Evolutionary conservation across 2,329 filamentous ascomycete genomes (phyloP).

Genomic region (Magnaporthiopsis incrustans): DNA sequence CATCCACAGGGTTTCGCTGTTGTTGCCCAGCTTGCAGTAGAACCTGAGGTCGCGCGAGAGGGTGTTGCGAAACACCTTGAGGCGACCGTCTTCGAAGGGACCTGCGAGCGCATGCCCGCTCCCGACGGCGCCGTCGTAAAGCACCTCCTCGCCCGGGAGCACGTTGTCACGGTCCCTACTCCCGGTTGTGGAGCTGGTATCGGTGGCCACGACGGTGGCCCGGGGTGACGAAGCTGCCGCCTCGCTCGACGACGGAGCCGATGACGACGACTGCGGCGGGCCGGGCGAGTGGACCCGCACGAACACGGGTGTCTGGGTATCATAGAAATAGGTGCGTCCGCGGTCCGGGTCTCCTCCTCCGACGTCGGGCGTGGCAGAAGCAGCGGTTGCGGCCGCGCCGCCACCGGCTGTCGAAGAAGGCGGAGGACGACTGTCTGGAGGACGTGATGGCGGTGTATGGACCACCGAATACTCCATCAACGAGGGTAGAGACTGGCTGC

Average conservation of each 20-base stretch:
- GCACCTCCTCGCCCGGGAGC: constrained; percentile 19
- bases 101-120: constrained; percentile 15
- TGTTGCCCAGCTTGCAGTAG: constrained; percentile 17
- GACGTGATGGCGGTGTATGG: too few species aligned
- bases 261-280: not conserved
- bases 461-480: constrained; percentile 15
- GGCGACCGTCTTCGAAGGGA: constrained; percentile 16
- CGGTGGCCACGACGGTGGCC: too few species aligned
- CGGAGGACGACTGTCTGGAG: too few species aligned
- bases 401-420: too few species aligned
- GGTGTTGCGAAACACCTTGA: constrained; percentile 22
- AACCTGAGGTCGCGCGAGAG: constrained; percentile 19
- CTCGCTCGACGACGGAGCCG: too few species aligned
- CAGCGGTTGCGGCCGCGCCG: too few species aligned
- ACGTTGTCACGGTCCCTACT: constrained; percentile 20
- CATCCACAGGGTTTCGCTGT: constrained; percentile 22
- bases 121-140: constrained; percentile 20
- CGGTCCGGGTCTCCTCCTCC: not conserved
- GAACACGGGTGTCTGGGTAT: constrained; percentile 19
- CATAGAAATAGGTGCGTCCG: constrained; percentile 7
- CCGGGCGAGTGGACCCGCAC: constrained; percentile 10
- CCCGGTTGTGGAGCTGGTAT: constrained; percentile 6
- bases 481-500: constrained; percentile 11
- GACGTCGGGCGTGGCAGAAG: too few species aligned
- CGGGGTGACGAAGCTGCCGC: too few species aligned